Evolutionary conservation across 2,329 filamentous ascomycete species (phyloP).

Genomic region (Pseudogymnoascus sp.): DNA sequence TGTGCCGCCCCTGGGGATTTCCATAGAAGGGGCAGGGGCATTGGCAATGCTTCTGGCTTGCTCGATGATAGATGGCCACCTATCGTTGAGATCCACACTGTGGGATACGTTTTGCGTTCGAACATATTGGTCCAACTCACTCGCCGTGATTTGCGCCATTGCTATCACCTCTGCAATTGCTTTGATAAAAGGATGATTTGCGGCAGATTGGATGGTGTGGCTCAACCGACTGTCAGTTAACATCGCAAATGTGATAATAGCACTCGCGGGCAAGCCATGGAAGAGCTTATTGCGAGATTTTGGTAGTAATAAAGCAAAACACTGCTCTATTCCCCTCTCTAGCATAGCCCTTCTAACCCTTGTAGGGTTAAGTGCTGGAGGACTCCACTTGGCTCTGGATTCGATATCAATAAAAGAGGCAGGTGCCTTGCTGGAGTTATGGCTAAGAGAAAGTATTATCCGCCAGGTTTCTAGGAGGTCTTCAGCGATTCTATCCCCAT

Average conservation of each 20-base stretch:
- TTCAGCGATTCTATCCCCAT: not conserved
- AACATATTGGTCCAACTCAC: constrained; percentile 1
- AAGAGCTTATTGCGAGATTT: constrained; percentile 13
- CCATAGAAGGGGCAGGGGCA: not conserved
- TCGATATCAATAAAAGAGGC: not conserved
- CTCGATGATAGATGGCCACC: not conserved
- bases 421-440: not conserved
- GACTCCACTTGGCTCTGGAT: not conserved
- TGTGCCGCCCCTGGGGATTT: not conserved
- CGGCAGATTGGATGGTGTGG: not conserved
- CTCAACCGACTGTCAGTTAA: constrained; percentile 3
- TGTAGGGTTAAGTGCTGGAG: constrained; percentile 8
- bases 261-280: constrained; percentile 17
- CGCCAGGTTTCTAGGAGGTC: constrained; percentile 26
- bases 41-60: constrained; percentile 1
- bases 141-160: not conserved
- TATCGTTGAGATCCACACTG: not conserved
- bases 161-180: not conserved
- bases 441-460: not conserved
- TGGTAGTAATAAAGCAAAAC: constrained; percentile 18
- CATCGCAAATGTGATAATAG: constrained; percentile 23
- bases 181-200: constrained; percentile 4
- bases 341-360: constrained; percentile 10
- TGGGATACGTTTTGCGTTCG: not conserved
- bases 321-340: constrained; percentile 12